phyloP scores from a whole-genome alignment of 2,329 filamentous ascomycete species.

The Blastomyces silverae region DNA sequence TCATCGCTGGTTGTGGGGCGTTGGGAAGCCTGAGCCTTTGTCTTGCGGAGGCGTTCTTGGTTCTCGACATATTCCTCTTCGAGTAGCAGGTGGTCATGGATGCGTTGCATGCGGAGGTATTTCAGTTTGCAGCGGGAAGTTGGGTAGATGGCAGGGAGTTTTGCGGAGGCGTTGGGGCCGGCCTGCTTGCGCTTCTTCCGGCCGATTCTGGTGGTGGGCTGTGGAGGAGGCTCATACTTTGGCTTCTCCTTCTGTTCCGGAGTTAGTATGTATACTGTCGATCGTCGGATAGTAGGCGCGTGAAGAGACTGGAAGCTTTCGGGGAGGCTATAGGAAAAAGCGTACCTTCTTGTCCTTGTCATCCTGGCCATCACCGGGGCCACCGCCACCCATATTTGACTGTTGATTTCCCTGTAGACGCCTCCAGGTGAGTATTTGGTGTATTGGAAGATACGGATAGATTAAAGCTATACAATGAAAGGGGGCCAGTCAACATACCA shows the following conservation, averaged over 20 bases:
- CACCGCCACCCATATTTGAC: constrained; percentile 73
- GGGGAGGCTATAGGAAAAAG: neutral
- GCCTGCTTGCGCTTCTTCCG: constrained; percentile 97
- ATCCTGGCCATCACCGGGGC: constrained; percentile 67
- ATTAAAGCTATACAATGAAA: neutral
- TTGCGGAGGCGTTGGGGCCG: constrained; percentile 87
- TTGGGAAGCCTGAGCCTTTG: constrained; percentile 69
- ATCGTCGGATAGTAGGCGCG: constrained; percentile 9
- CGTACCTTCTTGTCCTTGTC: constrained; percentile 90
- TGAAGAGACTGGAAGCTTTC: neutral
- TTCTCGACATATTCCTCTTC: constrained; percentile 99
- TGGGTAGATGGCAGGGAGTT: constrained; percentile 88
- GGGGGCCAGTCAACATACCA: constrained; percentile 28
- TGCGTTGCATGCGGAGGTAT: constrained; percentile 94
- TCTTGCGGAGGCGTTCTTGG: constrained; percentile 89
- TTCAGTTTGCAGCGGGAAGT: constrained; percentile 96
- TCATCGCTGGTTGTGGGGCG: constrained; percentile 55
- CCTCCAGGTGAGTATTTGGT: constrained; percentile 25
- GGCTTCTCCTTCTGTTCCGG: constrained; percentile 90
- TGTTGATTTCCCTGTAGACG: constrained; percentile 49
- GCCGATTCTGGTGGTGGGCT: constrained; percentile 91
- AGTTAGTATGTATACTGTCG: neutral
- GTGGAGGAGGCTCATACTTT: constrained; percentile 97
- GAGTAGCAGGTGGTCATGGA: constrained; percentile 92
- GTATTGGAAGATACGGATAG: constrained; percentile 16